A percentile compares a stretch with the other conserved stretches of the same genome.
phyloP scores from a whole-genome alignment of 2,329 filamentous ascomycete species.

The Hymenoscyphus albidus region DNA sequence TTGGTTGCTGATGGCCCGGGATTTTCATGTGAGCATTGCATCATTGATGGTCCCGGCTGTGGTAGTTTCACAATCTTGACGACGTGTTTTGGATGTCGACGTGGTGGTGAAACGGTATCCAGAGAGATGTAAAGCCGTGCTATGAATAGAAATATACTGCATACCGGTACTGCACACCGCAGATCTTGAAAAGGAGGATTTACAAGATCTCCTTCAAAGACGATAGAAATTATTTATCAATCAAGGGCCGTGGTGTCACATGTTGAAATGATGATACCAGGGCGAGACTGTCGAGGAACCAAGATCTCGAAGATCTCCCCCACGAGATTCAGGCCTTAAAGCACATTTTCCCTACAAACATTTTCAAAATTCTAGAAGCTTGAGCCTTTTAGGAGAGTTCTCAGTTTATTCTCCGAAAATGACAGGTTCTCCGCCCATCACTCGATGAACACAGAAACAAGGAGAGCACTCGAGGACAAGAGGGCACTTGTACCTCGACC shows the following conservation, averaged over 20 bases:
- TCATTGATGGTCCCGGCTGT: not conserved
- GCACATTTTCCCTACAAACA: too few species aligned
- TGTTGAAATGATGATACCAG: not conserved
- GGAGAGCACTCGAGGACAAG: too few species aligned
- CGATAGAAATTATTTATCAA: not conserved
- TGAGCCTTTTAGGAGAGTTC: too few species aligned
- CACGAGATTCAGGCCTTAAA: too few species aligned
- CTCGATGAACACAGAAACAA: too few species aligned
- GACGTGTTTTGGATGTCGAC: not conserved
- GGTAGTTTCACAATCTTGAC: not conserved
- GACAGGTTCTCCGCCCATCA: too few species aligned
- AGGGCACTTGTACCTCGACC: too few species aligned
- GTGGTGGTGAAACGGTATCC: not conserved
- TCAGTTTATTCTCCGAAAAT: too few species aligned
- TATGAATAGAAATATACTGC: not conserved
- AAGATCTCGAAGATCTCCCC: too few species aligned
- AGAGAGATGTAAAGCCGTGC: not conserved
- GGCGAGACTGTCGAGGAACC: not conserved
- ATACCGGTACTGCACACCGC: too few species aligned
- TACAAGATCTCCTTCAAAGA: not conserved
- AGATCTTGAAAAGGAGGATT: not conserved
- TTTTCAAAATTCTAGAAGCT: too few species aligned
- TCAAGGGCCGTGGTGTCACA: not conserved
- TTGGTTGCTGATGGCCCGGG: not conserved
- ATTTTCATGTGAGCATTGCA: not conserved